A percentile compares a stretch with the other conserved stretches of the same genome.
These are phyloP conservation scores for Ascochyta pisi DNA, from an alignment of 2,329 filamentous ascomycete genomes.

Conservation along the genomic window DNA sequence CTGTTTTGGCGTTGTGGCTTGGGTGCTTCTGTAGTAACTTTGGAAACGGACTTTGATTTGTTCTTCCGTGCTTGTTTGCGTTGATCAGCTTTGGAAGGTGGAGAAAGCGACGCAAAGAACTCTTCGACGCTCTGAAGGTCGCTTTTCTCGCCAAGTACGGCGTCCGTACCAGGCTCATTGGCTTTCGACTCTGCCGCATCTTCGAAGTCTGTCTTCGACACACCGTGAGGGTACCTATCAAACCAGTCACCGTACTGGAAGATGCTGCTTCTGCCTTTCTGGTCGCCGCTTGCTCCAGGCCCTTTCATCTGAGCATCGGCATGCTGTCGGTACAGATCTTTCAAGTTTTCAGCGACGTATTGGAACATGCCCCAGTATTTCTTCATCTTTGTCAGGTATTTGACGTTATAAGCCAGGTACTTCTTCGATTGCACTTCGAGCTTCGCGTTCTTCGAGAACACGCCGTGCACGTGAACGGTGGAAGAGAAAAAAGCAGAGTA, in stretches of 20 bases:
- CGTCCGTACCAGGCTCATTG: slow-evolving; percentile 83
- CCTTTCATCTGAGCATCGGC: slow-evolving; percentile 80
- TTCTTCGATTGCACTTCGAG: slow-evolving; percentile 81
- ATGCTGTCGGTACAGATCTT: slow-evolving; percentile 84
- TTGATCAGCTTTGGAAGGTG: slow-evolving; percentile 58
- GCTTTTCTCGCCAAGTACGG: slow-evolving; percentile 84
- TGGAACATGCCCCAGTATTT: slow-evolving; percentile 99
- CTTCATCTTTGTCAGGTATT: slow-evolving; percentile 93
- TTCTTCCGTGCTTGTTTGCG: slow-evolving; percentile 59
- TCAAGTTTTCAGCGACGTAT: slow-evolving; percentile 91
- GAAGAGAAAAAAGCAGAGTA: slow-evolving; percentile 94
- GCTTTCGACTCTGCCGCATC: slow-evolving; percentile 72
- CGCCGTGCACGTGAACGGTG: slow-evolving; percentile 91
- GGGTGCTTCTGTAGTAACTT: slow-evolving; percentile 36
- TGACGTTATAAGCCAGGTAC: slow-evolving; percentile 85
- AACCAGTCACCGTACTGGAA: slow-evolving; percentile 99
- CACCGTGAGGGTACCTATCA: slow-evolving; percentile 89
- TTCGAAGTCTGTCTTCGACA: slow-evolving; percentile 82
- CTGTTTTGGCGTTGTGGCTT: slow-evolving; percentile 28
- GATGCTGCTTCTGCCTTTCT: slow-evolving; percentile 60
- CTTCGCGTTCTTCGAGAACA: slow-evolving; percentile 81
- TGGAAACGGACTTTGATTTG: slow-evolving; percentile 47
- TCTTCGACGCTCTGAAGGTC: slow-evolving; percentile 94
- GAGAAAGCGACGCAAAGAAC: slow-evolving; percentile 83
- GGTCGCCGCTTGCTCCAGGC: slow-evolving; percentile 49